Evolutionary conservation across 768 basidiomycete genomes (phyloP).

Genomic region (Porpolomopsis calyptriformis): DNA sequence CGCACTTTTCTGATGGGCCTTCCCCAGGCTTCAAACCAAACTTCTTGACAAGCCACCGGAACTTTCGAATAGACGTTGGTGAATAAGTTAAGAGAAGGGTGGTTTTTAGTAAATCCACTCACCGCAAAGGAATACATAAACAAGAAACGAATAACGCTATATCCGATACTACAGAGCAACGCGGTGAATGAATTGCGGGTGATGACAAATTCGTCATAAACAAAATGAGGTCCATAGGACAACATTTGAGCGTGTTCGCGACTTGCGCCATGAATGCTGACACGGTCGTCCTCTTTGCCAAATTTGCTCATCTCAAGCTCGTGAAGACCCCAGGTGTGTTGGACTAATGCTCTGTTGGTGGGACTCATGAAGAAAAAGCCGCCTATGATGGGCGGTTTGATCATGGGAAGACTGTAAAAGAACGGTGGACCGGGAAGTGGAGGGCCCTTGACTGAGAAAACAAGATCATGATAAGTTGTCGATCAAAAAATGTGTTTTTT

Average conservation of each 20-base stretch:
- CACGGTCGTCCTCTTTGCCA: background rate
- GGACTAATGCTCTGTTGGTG: conserved; percentile 32
- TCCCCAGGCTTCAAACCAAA: conserved; percentile 43
- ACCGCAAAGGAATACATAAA: conserved; percentile 28
- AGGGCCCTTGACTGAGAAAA: conserved; percentile 1
- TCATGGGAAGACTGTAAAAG: conserved; percentile 29
- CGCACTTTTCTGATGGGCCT: conserved; percentile 58
- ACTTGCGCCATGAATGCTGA: background rate
- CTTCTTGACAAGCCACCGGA: conserved; percentile 45
- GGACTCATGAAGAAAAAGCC: conserved; percentile 32
- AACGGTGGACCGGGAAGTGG: conserved; percentile 17
- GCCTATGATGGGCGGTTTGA: conserved; percentile 22
- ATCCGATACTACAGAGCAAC: conserved; percentile 24
- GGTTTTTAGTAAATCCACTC: conserved; percentile 11
- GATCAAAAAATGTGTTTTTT: background rate
- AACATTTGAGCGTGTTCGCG: conserved; percentile 10
- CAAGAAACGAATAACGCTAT: conserved; percentile 18
- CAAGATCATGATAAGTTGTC: background rate
- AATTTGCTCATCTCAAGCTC: conserved; percentile 16
- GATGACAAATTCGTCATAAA: conserved; percentile 62
- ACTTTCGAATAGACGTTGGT: conserved; percentile 22
- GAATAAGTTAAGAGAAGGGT: background rate
- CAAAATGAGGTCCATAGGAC: conserved; percentile 61
- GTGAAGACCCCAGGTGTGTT: conserved; percentile 37
- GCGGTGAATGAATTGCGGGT: conserved; percentile 31